Base-by-base conservation (phyloP, 23 red algal genomes). In the Gracilaria gracilis region DNA sequence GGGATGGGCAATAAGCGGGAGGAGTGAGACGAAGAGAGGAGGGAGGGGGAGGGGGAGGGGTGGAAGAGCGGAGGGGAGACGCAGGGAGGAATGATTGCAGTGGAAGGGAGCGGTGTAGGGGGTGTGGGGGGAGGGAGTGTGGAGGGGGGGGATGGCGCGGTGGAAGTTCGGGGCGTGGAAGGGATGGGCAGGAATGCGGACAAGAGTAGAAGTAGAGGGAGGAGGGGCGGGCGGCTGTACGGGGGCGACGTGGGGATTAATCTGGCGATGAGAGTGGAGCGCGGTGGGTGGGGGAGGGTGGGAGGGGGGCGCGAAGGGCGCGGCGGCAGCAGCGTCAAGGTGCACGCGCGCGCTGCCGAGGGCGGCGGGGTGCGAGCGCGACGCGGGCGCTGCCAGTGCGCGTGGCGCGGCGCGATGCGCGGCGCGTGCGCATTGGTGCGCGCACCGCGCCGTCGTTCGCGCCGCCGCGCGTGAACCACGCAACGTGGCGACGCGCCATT, bases 241-340 rank as follows among this genome's bases (percentile, higher is more conserved):
- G 51, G 51, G 51, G 51, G 17, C 11, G 51, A 55, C 42, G 42
- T 46, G 51, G 51, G 67, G 70, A 79, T 40, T 62, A 35, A 61
- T 47, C 70, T 61, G 70, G 70, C 28, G 71, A 71, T 34, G 70
- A 58, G 67, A 42, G 79, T 9, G 79, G 79, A 14, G 80, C 37
- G 57, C 13, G 64, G 39, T 25, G 64, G 32, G 35, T 64, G 46
- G 21, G 61, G 83, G 66, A 40, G 50, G 65, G 25, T 20, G 66
- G 44, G 65, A 36, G 19, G 66, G n/a, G 39, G 82, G 59, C 13
- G 65, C 16, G 81, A 67, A 54, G 44, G 39, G 83, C 4, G 70
- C 20, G 35, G 83, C 14, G 64, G 12, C 16, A 32, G 61, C 6
- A 20, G 75, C 4, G 77, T 38, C 9, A 64, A 48, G 77, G 11